Base-by-base conservation (phyloP, 1,139 yeast species). In the Candida sp. region DNA sequence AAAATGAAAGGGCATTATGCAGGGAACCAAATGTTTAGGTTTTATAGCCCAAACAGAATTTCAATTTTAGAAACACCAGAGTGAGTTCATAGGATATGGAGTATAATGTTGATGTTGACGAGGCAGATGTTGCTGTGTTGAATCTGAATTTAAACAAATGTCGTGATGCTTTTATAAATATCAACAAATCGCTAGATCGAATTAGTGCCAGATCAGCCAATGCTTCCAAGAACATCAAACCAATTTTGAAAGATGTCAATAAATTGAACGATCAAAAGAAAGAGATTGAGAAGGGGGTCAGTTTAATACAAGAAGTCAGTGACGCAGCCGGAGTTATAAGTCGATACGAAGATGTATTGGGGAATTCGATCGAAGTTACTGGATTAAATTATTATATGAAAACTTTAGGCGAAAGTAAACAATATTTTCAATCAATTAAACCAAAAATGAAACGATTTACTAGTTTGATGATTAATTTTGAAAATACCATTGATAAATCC, bases 71-170 rank as follows among this genome's bases (percentile, higher is more conserved):
- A 7, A 11, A 32, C 11, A 9, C 7, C 19, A 7, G 34, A 32
- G 19, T 15, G 19, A 15, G 19, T n/a, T 2, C 32, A 22, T 5
- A 25, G 15, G 27, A 30, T n/a, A 58, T 58, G 62, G 43, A 52
- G 36, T 52, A 46, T 39, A 54, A 57, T 44, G 65, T 66, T 11
- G 93, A 85, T 55, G 71, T 82, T 2, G 95, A 87, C 56, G 95
- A 87, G 59, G 91, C 95, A 3, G 97, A 89, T 54, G 83, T 88
- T 39, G 83, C 89, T 3, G 90, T 90, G 7, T 72, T 90, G 36
- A 87, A 87, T 45, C 95, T 87, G 56, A 84, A 87, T 45, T 69
- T 90, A 32, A 63, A 73, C 41, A 76, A 79, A 45, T 79, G 90
- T 5, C 76, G 77, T 38, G 75, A 73, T 19, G 63, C 89, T 34